Evolutionary conservation across 2,329 filamentous ascomycete genomes (phyloP), one percentile per base, ranked within the genome.

Genomic region (Penicillium sp.): DNA sequence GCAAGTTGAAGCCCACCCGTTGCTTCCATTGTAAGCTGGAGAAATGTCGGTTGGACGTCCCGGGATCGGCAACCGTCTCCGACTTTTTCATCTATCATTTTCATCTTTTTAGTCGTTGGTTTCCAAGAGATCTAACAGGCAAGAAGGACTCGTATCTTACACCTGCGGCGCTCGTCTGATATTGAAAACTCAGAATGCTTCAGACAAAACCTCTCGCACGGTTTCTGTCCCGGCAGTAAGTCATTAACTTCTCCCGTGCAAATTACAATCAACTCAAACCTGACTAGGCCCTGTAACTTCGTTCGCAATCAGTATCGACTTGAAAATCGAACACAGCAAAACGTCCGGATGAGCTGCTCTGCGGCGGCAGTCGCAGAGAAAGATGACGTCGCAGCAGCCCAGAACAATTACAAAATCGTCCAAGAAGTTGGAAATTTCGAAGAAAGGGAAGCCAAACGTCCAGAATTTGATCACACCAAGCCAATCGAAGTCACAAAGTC

Each of bases 401-500:
- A 63, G 20, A 57, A 61, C 38, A 61, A 43, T 17, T 69, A 68
- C 61, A 63, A 68, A 12, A 61, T 70, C 22, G 51, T 70, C 11
- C 63, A 64, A 58, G 60, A 66, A 14, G 20, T 54, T 6, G 37
- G 43, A 37, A 60, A 67, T 38, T 77, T 78, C 50, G 59, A 51
- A 6, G 69, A 73, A 57, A 68, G 68, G 1, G 67, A 78, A 67
- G 68, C 69, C 25, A 69, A 69, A 7, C 70, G 76, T 11, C 73
- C 71, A 17, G 70, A 75, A 35, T 78, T 75, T 63, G 63, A 72
- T 37, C 66, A 69, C 20, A 57, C 63, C 5, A 59, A 62, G 3
- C 58, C 60, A 34, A 69, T 73, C 37, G 65, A 67, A 25, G 71
- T 71, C 28, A 78, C 72, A 41, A 76, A 78, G 58, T 76, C 76